Evolutionary conservation across 2,329 filamentous ascomycete species (phyloP).

Genomic region (Xylariaceae sp.): DNA sequence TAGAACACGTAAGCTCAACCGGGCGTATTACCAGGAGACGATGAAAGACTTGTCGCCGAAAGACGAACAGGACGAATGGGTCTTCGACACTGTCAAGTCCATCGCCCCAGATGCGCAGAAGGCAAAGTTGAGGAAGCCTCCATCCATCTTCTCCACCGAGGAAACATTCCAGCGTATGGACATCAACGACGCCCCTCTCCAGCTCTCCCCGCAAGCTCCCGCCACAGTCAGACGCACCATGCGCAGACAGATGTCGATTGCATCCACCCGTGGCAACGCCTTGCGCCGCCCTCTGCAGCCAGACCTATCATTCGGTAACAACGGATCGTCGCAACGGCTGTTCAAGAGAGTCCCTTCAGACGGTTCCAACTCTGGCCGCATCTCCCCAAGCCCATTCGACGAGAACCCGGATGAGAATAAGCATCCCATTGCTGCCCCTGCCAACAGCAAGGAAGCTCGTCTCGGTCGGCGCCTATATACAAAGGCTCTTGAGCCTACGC

Average conservation of each 20-base stretch:
- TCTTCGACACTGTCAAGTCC: slow-evolving; percentile 91
- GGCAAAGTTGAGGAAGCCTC: slow-evolving; percentile 54
- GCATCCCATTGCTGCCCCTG: slow-evolving; percentile 53
- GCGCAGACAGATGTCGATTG: slow-evolving; percentile 46
- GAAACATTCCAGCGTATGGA: slow-evolving; percentile 60
- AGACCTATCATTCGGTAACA: slow-evolving; percentile 92
- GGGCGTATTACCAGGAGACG: slow-evolving; percentile 92
- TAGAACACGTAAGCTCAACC: slow-evolving; percentile 64
- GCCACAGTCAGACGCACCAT: slow-evolving; percentile 59
- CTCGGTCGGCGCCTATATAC: slow-evolving; percentile 79
- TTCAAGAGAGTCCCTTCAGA: slow-evolving; percentile 84
- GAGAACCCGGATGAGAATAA: slow-evolving; percentile 62
- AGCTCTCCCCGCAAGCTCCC: slow-evolving; percentile 51
- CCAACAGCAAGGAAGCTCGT: slow-evolving; percentile 74
- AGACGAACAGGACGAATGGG: slow-evolving; percentile 81
- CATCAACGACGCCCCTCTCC: slow-evolving; percentile 58
- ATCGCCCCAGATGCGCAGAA: slow-evolving; percentile 56
- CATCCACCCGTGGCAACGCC: slow-evolving; percentile 41
- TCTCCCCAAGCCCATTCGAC: slow-evolving; percentile 38
- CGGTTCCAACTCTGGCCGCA: slow-evolving; percentile 46
- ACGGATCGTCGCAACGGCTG: slow-evolving; percentile 84
- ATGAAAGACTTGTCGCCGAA: slow-evolving; percentile 67
- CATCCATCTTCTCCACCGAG: slow-evolving; percentile 56
- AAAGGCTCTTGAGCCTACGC: slow-evolving; percentile 76
- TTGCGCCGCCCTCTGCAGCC: slow-evolving; percentile 78